Conservation (phyloP, 441 rosid genomes). For the Adansonia grandidieri region DNA sequence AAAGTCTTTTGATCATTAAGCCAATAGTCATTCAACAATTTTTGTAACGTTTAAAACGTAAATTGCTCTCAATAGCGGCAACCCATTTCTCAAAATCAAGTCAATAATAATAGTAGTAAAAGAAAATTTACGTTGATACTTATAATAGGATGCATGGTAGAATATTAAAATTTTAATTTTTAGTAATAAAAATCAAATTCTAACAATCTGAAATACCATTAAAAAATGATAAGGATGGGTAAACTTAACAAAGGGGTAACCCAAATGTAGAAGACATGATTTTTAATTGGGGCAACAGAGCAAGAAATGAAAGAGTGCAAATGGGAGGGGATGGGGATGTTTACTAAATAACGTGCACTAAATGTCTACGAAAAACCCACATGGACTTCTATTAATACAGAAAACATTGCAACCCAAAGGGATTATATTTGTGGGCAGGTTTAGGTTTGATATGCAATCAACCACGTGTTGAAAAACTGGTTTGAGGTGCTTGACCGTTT, state of each 20-base stretch:
- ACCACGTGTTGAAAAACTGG: background rate
- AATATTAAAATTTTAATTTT: background rate
- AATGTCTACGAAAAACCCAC: conserved; percentile 14
- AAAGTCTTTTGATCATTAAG: background rate
- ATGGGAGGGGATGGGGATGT: background rate
- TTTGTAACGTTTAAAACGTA: background rate
- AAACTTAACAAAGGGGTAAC: background rate
- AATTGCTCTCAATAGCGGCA: background rate
- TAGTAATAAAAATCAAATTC: background rate
- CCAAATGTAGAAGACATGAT: background rate
- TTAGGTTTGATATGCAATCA: background rate
- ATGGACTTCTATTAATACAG: background rate
- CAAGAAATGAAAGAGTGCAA: background rate
- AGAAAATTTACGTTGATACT: too few species aligned
- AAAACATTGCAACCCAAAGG: background rate
- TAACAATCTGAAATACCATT: background rate
- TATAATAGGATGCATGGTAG: too few species aligned
- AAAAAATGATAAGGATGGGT: background rate
- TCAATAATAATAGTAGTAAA: too few species aligned
- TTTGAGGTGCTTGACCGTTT: background rate
- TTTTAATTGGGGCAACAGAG: background rate
- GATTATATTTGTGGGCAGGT: background rate
- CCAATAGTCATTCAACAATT: background rate
- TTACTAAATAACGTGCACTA: conserved; percentile 12
- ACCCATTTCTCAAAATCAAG: background rate